A percentile compares a stretch with the other conserved stretches of the same genome.
Evolutionary conservation across 2,329 filamentous ascomycete genomes (phyloP).

Genomic region (Mollisiaceae sp.): DNA sequence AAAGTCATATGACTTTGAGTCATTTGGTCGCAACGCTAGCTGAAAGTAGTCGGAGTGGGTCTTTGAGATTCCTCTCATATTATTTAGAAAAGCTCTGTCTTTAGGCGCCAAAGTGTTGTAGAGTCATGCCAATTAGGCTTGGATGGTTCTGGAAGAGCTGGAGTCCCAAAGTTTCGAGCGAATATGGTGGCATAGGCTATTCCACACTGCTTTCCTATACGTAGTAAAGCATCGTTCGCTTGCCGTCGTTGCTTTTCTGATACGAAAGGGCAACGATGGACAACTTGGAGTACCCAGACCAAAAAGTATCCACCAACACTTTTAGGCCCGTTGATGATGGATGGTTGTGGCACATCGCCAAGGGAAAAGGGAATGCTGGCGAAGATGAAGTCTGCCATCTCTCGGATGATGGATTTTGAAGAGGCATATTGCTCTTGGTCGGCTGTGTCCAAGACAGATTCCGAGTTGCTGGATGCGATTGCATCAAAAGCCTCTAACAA

Average conservation of each 20-base stretch:
- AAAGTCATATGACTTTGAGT: neutral
- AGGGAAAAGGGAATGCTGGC: conserved; percentile 22
- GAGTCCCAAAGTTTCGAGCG: neutral
- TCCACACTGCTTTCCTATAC: conserved; percentile 21
- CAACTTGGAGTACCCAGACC: conserved; percentile 21
- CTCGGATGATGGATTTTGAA: conserved; percentile 15
- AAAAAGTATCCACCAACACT: conserved; percentile 25
- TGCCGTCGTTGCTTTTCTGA: conserved; percentile 10
- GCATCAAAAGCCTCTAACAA: conserved; percentile 9
- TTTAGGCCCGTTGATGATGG: neutral
- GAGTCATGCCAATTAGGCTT: neutral
- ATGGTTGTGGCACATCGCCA: conserved; percentile 5
- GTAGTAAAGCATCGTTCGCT: conserved; percentile 12
- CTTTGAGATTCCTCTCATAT: neutral
- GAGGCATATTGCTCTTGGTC: neutral
- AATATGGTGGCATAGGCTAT: conserved; percentile 19
- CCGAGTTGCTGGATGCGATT: neutral
- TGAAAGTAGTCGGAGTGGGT: neutral
- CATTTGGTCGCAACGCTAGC: neutral
- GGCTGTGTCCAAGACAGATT: neutral
- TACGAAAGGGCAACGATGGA: conserved; percentile 19
- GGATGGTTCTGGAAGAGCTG: neutral
- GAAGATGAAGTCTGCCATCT: conserved; percentile 16
- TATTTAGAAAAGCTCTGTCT: neutral
- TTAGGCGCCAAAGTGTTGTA: neutral